Evolutionary conservation across 495 filamentous ascomycete genomes (phyloP), one percentile per base, ranked within the genome.

Genomic region (Podospora didyma): DNA sequence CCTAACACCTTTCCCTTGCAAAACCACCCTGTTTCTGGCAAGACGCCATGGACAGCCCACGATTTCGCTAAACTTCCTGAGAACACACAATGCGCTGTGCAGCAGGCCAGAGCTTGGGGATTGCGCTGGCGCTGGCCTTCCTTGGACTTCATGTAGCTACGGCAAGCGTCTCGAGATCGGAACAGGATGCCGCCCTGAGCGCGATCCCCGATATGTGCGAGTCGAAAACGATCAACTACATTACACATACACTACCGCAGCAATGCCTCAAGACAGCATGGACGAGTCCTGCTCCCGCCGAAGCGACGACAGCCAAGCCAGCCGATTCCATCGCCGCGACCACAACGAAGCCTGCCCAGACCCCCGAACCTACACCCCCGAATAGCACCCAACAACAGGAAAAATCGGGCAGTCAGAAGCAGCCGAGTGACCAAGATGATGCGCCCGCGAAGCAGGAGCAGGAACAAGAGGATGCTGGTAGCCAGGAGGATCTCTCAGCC

Each of bases 231-330:
- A 82, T 88, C 56, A 92, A 93, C 69, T 90, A 91, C 71, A 88
- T 93, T 56, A 90, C 88, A 14, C 86, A 90, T 61, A 82, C 82
- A 9, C 72, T 92, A 37, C 87, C 88, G 47, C 89, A 91, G 71
- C 89, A 89, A 70, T 92, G 89, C 63, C 72, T 89, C 46, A 77
- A 75, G 52, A 81, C 79, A 1, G 66, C 72, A 26, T 73, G 71
- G 71, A 67, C 65, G 44, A 63, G 60, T 49, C 44, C 61, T 1
- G 60, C 66, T 26, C 56, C 65, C 20, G 61, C 62, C 11, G 60
- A 62, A 20, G 51, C 66, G 26, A 51, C 48, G 7, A 35, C 48
- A 22, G 24, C 54, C 17, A 52, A 51, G n/a, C n/a, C n/a, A n/a
- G n/a, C n/a, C 49, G 19, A 54, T 10, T 60, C 55, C 7, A 39